Conservation (phyloP, 768 basidiomycete genomes). For the Rhizopogon vulgaris region DNA sequence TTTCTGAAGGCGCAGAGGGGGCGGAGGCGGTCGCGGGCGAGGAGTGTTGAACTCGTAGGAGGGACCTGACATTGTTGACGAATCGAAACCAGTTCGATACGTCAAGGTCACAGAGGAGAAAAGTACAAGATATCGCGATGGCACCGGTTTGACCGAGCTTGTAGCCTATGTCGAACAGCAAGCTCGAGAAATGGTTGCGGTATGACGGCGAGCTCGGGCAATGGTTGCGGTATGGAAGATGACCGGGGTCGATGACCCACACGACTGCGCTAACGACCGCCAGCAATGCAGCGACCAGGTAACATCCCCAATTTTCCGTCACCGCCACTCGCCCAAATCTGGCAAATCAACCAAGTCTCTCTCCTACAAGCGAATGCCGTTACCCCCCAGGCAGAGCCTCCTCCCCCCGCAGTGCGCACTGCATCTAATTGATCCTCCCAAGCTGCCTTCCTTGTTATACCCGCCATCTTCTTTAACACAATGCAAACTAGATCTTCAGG, state of each 20-base stretch:
- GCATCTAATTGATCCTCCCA: not conserved
- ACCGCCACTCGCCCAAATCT: conserved; percentile 2
- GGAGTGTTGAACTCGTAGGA: conserved; percentile 63
- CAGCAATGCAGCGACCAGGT: conserved; percentile 14
- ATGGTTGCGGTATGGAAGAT: conserved; percentile 11
- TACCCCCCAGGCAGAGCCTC: too few relatives aligned
- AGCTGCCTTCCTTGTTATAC: not conserved
- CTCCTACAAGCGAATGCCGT: not conserved
- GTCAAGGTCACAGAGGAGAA: not conserved
- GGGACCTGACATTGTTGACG: conserved; percentile 46
- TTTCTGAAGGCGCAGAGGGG: conserved; percentile 52
- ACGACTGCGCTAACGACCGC: conserved; percentile 26
- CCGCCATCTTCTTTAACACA: not conserved
- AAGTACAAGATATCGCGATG: not conserved
- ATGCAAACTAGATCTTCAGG: not conserved
- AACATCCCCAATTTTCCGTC: conserved; percentile 16
- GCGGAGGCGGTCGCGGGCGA: conserved; percentile 50
- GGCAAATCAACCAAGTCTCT: not conserved
- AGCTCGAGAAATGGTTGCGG: not conserved
- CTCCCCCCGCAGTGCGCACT: too few relatives aligned
- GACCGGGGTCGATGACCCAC: conserved; percentile 6
- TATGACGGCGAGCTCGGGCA: not conserved
- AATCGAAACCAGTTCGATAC: conserved; percentile 29
- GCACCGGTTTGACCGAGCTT: not conserved
- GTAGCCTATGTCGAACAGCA: conserved; percentile 1